These are phyloP conservation scores for Areca catechu DNA, from an alignment of 176 grass and related monocot genomes.

Conservation along the genomic window DNA sequence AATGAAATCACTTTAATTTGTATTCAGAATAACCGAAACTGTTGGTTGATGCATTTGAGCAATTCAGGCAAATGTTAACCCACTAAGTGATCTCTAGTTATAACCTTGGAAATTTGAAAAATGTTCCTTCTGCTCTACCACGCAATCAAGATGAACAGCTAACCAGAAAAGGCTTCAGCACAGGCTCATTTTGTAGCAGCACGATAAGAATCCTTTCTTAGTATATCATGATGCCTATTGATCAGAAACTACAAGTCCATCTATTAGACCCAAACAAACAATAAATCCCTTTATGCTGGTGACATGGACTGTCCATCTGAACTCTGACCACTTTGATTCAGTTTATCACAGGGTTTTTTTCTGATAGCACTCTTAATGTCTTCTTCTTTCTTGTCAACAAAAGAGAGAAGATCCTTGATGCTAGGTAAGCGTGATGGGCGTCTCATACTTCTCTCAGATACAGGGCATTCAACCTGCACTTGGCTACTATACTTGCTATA, in stretches of 20 bases:
- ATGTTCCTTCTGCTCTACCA: no score
- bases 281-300: conserved; percentile 5
- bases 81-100: no score
- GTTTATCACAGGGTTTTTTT: conserved; percentile 44
- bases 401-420: conserved; percentile 56
- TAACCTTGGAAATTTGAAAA: no score
- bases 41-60: no score
- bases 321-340: conserved; percentile 1
- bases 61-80: no score
- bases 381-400: conserved; percentile 83
- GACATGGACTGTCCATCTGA: conserved; percentile 17
- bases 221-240: no score
- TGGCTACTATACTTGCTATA: conserved; percentile 43
- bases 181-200: no score
- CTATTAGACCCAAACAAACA: neutral
- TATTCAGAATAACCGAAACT: no score
- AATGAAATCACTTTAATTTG: no score
- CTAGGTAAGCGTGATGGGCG: conserved; percentile 27
- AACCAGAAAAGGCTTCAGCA: no score
- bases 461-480: conserved; percentile 6
- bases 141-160: no score
- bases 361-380: conserved; percentile 54
- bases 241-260: conserved; percentile 5
- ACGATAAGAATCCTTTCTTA: no score
- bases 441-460: conserved; percentile 26